A percentile compares a stretch with the other conserved stretches of the same genome.
Conservation (phyloP, 2,329 filamentous ascomycete genomes). For the Aspergillus sp. region DNA sequence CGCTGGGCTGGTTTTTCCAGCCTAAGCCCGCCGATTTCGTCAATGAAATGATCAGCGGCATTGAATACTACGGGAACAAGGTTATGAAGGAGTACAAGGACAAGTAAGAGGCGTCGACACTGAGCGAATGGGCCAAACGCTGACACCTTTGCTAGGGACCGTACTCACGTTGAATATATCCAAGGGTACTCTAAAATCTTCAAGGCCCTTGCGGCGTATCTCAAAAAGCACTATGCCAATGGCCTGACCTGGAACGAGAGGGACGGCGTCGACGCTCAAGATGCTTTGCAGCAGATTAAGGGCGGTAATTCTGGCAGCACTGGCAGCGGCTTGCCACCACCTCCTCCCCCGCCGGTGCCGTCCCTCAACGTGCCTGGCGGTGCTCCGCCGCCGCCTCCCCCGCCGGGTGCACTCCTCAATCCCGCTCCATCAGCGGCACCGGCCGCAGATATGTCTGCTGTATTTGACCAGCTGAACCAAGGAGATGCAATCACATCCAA, state of each 20-base stretch:
- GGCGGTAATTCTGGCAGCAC: slow-evolving; percentile 31
- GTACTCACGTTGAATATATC: slow-evolving; percentile 77
- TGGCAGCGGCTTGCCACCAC: slow-evolving; percentile 35
- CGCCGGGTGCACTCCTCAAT: slow-evolving; percentile 53
- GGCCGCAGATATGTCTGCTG: slow-evolving; percentile 66
- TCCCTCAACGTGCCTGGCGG: slow-evolving; percentile 46
- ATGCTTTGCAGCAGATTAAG: slow-evolving; percentile 57
- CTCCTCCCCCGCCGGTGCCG: slow-evolving; percentile 46
- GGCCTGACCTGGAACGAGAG: slow-evolving; percentile 83
- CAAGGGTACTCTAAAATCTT: slow-evolving; percentile 90
- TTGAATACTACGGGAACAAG: slow-evolving; percentile 91
- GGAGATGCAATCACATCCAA: slow-evolving; percentile 82
- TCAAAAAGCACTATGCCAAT: slow-evolving; percentile 71
- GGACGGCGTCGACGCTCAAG: slow-evolving; percentile 63
- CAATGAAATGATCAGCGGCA: slow-evolving; percentile 71
- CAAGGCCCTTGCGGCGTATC: slow-evolving; percentile 72
- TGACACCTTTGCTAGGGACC: slow-evolving; percentile 52
- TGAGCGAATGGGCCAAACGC: not conserved
- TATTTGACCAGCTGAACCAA: slow-evolving; percentile 87
- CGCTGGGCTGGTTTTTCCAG: slow-evolving; percentile 85
- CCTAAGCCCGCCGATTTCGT: slow-evolving; percentile 79
- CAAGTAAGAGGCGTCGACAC: slow-evolving; percentile 45
- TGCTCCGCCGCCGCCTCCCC: slow-evolving; percentile 60
- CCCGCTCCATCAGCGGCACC: slow-evolving; percentile 40
- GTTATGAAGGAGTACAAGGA: slow-evolving; percentile 88